Evolutionary conservation across 2,329 filamentous ascomycete species (phyloP), one percentile per base, ranked within the genome.

Genomic region (Aspergillus aculeatus): DNA sequence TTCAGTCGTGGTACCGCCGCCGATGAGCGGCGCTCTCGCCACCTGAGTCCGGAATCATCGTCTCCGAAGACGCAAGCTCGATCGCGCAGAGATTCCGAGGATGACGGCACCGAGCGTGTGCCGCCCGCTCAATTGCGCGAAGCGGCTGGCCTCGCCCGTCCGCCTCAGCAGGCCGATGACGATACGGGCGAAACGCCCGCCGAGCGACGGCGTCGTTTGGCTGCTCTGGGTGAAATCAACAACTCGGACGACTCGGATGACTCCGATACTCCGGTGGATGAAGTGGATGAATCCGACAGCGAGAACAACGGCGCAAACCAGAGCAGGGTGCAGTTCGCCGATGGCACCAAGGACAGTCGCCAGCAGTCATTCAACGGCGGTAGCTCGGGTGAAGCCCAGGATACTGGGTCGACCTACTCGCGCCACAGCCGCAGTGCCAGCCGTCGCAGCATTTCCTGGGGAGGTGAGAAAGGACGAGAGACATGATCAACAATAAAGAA

Each of bases 141-240:
- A 62, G 70, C 69, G 4, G 72, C 71, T 35, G 72, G 73, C 55
- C 54, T 75, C 12, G 48, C 64, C 0, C 64, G 62, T 10, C 66
- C 70, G 10, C 67, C 68, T 2, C 69, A 64, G 26, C 59, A 69
- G 58, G 47, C 41, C 6, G 72, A 71, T 29, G 75, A 76, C 14
- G 75, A 77, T n/a, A 74, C 73, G 0, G 72, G 71, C 26, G 77
- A 80, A 60, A 81, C 79, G 3, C 77, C 77, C 1, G 79, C 78
- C 9, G 78, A 81, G 62, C 78, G 77, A 44, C 74, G 77, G 51
- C 78, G 79, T 59, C 77, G 79, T 68, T 71, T 80, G 7, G 78
- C 77, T 26, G 78, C 78, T 1, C 64, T 81, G 11, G 78, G 78
- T 48, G 66, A 76, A 51, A 63, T 71, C 35, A 58, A 68, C 7